Percentiles rank a stretch among this genome's conserved stretches.
Conservation (phyloP, 106 monocot genomes). For the Triglochin maritima region DNA sequence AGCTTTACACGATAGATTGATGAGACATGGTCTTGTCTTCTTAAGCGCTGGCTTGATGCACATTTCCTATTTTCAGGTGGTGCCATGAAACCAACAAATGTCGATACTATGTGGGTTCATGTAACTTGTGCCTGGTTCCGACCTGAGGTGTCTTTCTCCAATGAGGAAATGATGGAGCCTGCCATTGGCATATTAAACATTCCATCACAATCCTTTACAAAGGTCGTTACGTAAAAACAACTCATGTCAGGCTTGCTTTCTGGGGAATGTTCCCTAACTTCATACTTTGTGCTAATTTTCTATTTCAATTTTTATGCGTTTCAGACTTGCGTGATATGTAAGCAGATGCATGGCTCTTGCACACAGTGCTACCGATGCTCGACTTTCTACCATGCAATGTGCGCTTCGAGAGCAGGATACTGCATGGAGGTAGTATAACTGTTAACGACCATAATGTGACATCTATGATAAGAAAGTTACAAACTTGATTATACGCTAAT, state of each 20-base stretch:
- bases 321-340: constrained; percentile 80
- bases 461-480: not conserved
- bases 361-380: constrained; percentile 80
- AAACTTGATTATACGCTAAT: not conserved
- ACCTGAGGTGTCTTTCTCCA: constrained; percentile 74
- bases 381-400: constrained; percentile 87
- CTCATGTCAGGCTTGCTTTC: constrained; percentile 1
- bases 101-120: constrained; percentile 78
- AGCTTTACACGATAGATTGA: too few relatives aligned
- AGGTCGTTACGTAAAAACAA: constrained; percentile 31
- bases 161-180: constrained; percentile 88
- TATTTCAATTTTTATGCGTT: not conserved
- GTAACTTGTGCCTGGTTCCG: constrained; percentile 98
- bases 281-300: too few relatives aligned
- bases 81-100: constrained; percentile 84
- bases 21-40: not conserved
- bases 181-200: constrained; percentile 77
- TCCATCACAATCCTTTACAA: constrained; percentile 56
- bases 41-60: not conserved
- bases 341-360: constrained; percentile 92
- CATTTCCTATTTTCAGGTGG: constrained; percentile 40
- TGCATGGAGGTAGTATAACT: constrained; percentile 75
- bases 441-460: not conserved
- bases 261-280: not conserved
- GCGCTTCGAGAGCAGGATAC: constrained; percentile 95